Evolutionary conservation across 345 rosid species (phyloP), one percentile per base, ranked within the genome.

Genomic region (Abelmoschus esculentus): DNA sequence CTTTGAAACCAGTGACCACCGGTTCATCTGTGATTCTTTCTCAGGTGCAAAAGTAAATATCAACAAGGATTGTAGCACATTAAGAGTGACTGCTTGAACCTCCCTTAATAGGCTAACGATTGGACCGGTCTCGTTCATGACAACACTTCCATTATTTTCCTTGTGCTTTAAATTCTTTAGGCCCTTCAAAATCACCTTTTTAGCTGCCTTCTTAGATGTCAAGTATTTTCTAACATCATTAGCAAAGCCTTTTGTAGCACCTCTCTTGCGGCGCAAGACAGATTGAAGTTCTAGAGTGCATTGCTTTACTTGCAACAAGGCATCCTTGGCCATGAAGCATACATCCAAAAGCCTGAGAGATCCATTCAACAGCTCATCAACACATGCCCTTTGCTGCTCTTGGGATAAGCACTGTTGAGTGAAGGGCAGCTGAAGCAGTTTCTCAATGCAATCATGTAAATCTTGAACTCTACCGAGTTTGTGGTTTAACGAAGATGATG

Each of bases 171-270:
- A 70, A 55, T 15, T 71, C 69, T 50, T 76, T 26, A 78, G 12
- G 50, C 77, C 78, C 76, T 80, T 83, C 11, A 63, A 70, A 70
- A 83, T 69, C 52, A 78, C 71, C 72, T 73, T 84, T 69, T 82
- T 83, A 29, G 75, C 69, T 5, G 61, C 44, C 64, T 78, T 86
- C 80, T 87, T 60, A 7, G 70, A 67, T 13, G 66, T 32, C 0
- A 71, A 1, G 47, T 61, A 74, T 36, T 67, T 71, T n/a, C 40
- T 52, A 3, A 78, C 66, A 66, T 77, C 82, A 49, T 49, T 66
- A 46, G 1, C 40, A 36, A 36, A 36, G 40, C 40, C 40, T 6
- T 36, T 29, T 29, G 70, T 31, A 38, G 68, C 79, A 15, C 61
- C 82, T 28, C 66, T 40, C 61, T 79, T 83, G 70, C 82, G 72